A percentile compares a stretch with the other conserved stretches of the same genome.
These are phyloP conservation scores for Schrenkiella parvula DNA, from an alignment of 345 rosid species.

Conservation along the genomic window DNA sequence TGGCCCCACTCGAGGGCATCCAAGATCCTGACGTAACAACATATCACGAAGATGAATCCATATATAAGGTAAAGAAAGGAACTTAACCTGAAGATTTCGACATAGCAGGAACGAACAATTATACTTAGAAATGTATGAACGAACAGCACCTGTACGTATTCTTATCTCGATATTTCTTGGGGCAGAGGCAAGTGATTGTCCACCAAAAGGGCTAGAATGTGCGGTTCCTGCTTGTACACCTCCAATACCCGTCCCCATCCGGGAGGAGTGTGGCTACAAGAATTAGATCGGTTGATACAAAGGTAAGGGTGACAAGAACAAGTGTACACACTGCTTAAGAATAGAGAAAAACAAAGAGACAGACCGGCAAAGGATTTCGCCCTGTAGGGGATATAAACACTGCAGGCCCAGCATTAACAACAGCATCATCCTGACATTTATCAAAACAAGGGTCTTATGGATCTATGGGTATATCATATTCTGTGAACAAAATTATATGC, in stretches of 20 bases:
- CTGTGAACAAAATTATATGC: not conserved
- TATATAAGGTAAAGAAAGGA: not conserved
- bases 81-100: not conserved
- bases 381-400: conserved; percentile 49
- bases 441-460: not conserved
- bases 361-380: conserved; percentile 48
- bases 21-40: conserved; percentile 40
- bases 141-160: conserved; percentile 50
- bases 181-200: conserved; percentile 37
- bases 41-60: conserved; percentile 7
- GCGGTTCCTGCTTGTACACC: conserved; percentile 37
- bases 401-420: conserved; percentile 57
- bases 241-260: conserved; percentile 41
- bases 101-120: not conserved
- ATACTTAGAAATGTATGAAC: not conserved
- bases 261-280: conserved; percentile 44
- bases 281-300: conserved; percentile 5
- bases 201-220: conserved; percentile 37
- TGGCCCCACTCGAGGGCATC: conserved; percentile 30
- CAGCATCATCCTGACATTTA: conserved; percentile 49
- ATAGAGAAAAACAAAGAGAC: conserved; percentile 9
- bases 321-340: not conserved
- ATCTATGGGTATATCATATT: not conserved
- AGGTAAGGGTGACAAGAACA: conserved; percentile 6
- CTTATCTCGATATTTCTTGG: conserved; percentile 61